Conservation (phyloP, 352 stramenopile species). For the Pythium rhizo-oryzae region DNA sequence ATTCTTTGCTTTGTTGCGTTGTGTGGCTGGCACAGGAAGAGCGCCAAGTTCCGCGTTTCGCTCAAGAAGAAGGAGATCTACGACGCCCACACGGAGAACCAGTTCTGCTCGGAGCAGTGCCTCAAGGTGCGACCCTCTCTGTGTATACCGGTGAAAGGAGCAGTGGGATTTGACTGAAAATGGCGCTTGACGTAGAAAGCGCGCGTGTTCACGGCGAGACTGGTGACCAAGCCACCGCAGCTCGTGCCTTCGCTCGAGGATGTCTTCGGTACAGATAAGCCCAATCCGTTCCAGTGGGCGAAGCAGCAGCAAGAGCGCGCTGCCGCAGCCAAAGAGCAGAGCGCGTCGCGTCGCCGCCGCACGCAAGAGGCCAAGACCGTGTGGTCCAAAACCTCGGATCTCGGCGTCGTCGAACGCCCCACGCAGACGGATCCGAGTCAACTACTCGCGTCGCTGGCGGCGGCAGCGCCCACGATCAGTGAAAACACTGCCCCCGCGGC, state of each 20-base stretch:
- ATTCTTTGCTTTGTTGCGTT: background rate
- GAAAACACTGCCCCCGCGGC: constrained; percentile 43
- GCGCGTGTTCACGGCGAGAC: constrained; percentile 55
- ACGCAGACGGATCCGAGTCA: constrained; percentile 28
- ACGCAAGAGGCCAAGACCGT: constrained; percentile 55
- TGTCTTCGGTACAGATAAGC: constrained; percentile 79
- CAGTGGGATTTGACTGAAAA: constrained; percentile 1
- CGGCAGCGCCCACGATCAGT: constrained; percentile 34
- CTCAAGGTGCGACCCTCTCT: constrained; percentile 42
- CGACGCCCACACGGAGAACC: constrained; percentile 72
- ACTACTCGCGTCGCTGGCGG: constrained; percentile 19
- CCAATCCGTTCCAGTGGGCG: constrained; percentile 71
- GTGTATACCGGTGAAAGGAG: background rate
- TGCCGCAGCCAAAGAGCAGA: constrained; percentile 6
- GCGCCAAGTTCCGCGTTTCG: constrained; percentile 74
- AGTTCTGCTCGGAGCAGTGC: constrained; percentile 80
- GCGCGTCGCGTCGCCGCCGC: background rate
- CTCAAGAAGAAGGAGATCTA: constrained; percentile 79
- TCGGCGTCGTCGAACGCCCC: constrained; percentile 69
- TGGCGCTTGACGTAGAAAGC: constrained; percentile 55
- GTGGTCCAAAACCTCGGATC: constrained; percentile 76
- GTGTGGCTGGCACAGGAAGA: constrained; percentile 38
- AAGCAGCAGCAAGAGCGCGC: constrained; percentile 12
- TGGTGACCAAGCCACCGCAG: constrained; percentile 78
- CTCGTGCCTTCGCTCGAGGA: constrained; percentile 77